Evolutionary conservation across 2,329 filamentous ascomycete genomes (phyloP), one percentile per base, ranked within the genome.

Genomic region (Zopfia rhizophila): DNA sequence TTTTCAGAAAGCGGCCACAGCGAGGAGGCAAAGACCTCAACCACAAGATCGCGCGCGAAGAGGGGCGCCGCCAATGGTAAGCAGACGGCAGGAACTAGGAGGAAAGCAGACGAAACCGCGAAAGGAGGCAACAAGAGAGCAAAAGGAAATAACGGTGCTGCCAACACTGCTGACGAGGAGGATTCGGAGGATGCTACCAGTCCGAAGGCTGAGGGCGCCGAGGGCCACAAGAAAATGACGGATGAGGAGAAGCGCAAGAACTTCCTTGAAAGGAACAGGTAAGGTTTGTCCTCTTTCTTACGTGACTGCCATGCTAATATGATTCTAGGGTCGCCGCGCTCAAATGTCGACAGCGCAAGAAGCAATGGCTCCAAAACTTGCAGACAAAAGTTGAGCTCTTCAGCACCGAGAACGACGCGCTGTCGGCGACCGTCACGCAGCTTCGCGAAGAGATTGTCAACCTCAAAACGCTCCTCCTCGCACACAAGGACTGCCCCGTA

Each of bases 221-320:
- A 79, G 28, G 84, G 87, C 61, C 77, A 78, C 29, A 88, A 86
- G 71, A 97, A 96, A 78, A 96, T 97, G 91, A 97, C 92, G 0
- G 94, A 97, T 45, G 94, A 97, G 66, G 94, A 99, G 77, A 99
- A 99, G 79, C 84, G 94, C 29, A 96, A 95, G 77, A 99, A 97
- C 70, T 99, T 99, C 72, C 79, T 99, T 2, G 94, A 99, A 68
- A 83, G 94, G 19, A 99, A 99, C 72, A 86, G 93, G 93, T 96
- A 84, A 63, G n/a, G 84, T 76, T 35, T 19, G 8, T 13, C 40
- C 30, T 7, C 30, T 12, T 28, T 36, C 22, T 7, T 35, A 7
- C 13, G 2, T n/a, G 11, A 14, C 38, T 37, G 19, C n/a, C 12
- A 18, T 49, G n/a, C 64, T 72, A 56, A 72, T 44, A 18, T 28